These are phyloP conservation scores for Penicillium verrucosum DNA, from an alignment of 2,329 filamentous ascomycete species.

Conservation along the genomic window DNA sequence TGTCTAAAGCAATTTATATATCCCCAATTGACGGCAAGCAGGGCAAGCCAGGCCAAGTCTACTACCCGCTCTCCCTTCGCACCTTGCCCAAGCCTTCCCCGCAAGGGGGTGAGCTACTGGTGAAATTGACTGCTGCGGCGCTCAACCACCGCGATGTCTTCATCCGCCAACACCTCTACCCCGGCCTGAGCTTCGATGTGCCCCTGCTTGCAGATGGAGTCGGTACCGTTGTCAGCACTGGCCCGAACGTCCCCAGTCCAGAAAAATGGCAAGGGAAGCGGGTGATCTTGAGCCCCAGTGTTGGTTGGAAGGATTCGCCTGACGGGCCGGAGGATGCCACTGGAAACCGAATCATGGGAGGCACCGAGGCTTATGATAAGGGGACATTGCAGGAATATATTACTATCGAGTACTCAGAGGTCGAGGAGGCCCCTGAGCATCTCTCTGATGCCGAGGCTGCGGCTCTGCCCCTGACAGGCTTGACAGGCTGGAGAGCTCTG, in stretches of 20 bases:
- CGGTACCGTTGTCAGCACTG: slow-evolving; percentile 67
- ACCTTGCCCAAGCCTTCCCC: slow-evolving; percentile 62
- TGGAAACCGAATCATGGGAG: slow-evolving; percentile 47
- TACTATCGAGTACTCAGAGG: slow-evolving; percentile 64
- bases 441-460: slow-evolving; percentile 72
- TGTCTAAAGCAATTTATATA: slow-evolving; percentile 47
- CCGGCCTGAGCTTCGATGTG: slow-evolving; percentile 72
- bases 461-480: slow-evolving; percentile 75
- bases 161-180: slow-evolving; percentile 88
- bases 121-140: slow-evolving; percentile 73
- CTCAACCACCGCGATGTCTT: slow-evolving; percentile 96
- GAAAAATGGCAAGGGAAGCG: slow-evolving; percentile 59
- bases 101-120: slow-evolving; percentile 64
- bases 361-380: slow-evolving; percentile 59
- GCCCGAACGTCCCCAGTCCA: slow-evolving; percentile 52
- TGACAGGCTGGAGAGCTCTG: slow-evolving; percentile 85
- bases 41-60: slow-evolving; percentile 78
- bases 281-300: slow-evolving; percentile 74
- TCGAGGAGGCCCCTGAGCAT: slow-evolving; percentile 73
- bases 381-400: slow-evolving; percentile 76
- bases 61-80: slow-evolving; percentile 55
- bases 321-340: slow-evolving; percentile 66
- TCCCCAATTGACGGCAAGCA: slow-evolving; percentile 58
- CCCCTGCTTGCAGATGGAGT: slow-evolving; percentile 81
- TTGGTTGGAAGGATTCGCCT: slow-evolving; percentile 69